phyloP scores from a whole-genome alignment of 2,329 filamentous ascomycete species.

The Pseudogymnoascus sp. region DNA sequence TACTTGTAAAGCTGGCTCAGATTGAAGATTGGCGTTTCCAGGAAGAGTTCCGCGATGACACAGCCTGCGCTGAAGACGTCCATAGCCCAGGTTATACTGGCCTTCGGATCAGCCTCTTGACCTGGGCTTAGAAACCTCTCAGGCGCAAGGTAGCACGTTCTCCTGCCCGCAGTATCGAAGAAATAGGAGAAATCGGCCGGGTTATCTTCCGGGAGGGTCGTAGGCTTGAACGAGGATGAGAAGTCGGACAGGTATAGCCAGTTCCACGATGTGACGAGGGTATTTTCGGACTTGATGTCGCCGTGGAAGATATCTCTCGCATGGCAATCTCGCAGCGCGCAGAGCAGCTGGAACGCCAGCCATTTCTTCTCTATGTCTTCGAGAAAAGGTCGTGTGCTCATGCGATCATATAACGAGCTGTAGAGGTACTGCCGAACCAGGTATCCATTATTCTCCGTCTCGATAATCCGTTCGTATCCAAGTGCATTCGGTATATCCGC shows the following conservation, averaged over 20 bases:
- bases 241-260: constrained; percentile 99
- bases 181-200: constrained; percentile 97
- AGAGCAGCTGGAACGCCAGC: constrained; percentile 92
- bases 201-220: constrained; percentile 90
- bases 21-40: constrained; percentile 96
- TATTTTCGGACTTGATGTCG: constrained; percentile 97
- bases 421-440: constrained; percentile 92
- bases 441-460: constrained; percentile 86
- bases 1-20: constrained; percentile 94
- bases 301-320: constrained; percentile 85
- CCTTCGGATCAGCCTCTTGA: constrained; percentile 54
- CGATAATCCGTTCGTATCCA: constrained; percentile 81
- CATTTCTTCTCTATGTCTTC: constrained; percentile 99
- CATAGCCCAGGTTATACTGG: constrained; percentile 84
- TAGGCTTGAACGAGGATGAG: constrained; percentile 89
- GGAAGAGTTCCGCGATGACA: constrained; percentile 91
- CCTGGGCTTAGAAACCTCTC: constrained; percentile 77
- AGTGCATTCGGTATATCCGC: constrained; percentile 84
- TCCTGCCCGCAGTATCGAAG: constrained; percentile 84
- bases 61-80: constrained; percentile 96
- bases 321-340: constrained; percentile 87
- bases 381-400: constrained; percentile 91
- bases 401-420: constrained; percentile 91
- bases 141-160: constrained; percentile 91
- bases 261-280: constrained; percentile 97